phyloP scores from a whole-genome alignment of 2,329 filamentous ascomycete species.

The Scedosporium apiospermum region DNA sequence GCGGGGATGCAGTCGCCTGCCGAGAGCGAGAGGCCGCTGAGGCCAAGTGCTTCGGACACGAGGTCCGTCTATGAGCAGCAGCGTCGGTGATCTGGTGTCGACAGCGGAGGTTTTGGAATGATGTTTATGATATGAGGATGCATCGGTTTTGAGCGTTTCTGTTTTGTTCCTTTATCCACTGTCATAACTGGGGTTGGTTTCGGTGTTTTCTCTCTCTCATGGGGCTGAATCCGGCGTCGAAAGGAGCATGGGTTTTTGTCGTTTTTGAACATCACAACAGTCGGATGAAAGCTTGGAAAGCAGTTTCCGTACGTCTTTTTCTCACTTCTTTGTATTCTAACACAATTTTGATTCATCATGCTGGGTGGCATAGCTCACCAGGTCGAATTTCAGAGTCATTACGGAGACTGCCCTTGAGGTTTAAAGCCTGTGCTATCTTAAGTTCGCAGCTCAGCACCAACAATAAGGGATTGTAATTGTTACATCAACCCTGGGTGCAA shows the following conservation, averaged over 20 bases:
- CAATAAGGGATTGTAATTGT: too few species aligned
- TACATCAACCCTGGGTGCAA: too few species aligned
- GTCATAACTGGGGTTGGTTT: not conserved
- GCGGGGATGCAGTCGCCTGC: not conserved
- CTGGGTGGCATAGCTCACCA: not conserved
- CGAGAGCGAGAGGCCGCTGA: not conserved
- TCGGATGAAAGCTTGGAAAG: not conserved
- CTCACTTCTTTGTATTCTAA: not conserved
- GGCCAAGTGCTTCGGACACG: not conserved
- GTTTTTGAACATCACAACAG: not conserved
- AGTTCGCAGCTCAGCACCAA: too few species aligned
- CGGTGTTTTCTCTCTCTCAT: not conserved
- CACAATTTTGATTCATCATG: not conserved
- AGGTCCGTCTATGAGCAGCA: not conserved
- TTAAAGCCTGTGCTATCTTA: too few species aligned
- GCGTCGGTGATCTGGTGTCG: not conserved
- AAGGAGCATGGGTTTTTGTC: not conserved
- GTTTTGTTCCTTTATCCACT: not conserved
- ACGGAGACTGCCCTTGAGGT: too few species aligned
- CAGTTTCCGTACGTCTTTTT: too few species aligned
- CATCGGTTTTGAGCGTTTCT: not conserved
- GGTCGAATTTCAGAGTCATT: not conserved
- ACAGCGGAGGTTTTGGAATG: not conserved
- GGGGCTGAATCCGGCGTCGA: not conserved
- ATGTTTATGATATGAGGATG: not conserved